phyloP scores from a whole-genome alignment of 768 basidiomycete species.

The Boletus sp. region DNA sequence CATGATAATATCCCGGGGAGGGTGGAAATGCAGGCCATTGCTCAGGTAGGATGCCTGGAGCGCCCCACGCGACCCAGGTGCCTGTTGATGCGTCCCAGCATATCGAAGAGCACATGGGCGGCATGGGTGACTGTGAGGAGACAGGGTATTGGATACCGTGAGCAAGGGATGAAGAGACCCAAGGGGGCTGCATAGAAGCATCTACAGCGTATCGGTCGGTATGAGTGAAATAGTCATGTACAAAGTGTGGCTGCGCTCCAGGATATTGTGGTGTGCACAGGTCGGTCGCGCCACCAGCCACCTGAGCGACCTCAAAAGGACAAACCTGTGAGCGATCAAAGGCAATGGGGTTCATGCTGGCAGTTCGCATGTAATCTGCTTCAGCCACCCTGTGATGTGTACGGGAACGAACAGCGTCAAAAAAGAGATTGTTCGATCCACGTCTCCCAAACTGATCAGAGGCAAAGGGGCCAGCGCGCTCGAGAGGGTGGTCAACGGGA shows the following conservation, averaged over 20 bases:
- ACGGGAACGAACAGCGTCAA: constrained; percentile 36
- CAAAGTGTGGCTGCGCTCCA: constrained; percentile 24
- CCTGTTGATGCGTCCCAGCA: constrained; percentile 31
- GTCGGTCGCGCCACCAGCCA: constrained; percentile 24
- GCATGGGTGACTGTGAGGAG: constrained; percentile 28
- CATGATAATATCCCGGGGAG: constrained; percentile 28
- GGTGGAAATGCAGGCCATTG: constrained; percentile 32
- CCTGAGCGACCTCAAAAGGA: constrained; percentile 18
- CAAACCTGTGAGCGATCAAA: constrained; percentile 25
- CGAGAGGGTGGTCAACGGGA: constrained; percentile 15
- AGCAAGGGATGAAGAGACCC: constrained; percentile 27
- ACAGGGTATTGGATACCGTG: constrained; percentile 31
- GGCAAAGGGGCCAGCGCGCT: constrained; percentile 7
- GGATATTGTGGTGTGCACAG: constrained; percentile 24
- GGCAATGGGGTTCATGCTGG: constrained; percentile 20
- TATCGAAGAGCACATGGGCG: constrained; percentile 27
- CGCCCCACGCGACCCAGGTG: constrained; percentile 31
- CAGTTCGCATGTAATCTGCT: constrained; percentile 17
- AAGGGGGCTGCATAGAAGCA: constrained; percentile 22
- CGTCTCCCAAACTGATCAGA: constrained; percentile 32
- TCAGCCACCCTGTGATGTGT: constrained; percentile 25
- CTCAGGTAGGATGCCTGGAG: constrained; percentile 25
- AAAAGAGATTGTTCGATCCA: constrained; percentile 37
- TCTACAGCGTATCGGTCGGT: constrained; percentile 25
- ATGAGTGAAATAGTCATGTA: constrained; percentile 27